Percentiles rank a stretch among this genome's conserved stretches.
These are phyloP conservation scores for Cercophora scortea DNA, from an alignment of 495 filamentous ascomycete species.

Conservation along the genomic window DNA sequence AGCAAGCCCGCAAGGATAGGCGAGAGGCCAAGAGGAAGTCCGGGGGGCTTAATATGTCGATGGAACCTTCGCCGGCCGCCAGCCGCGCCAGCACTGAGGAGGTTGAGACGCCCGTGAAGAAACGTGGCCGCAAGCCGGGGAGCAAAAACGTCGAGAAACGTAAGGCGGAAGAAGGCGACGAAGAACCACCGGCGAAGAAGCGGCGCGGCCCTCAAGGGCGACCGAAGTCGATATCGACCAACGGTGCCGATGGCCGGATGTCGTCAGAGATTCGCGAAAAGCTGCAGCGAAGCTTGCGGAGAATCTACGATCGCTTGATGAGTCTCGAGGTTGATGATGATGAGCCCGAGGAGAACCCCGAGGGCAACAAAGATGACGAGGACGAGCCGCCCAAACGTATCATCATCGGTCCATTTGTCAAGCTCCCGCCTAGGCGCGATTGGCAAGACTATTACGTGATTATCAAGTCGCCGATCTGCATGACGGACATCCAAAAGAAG, in stretches of 20 bases:
- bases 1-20: conserved; percentile 72
- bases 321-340: conserved; percentile 66
- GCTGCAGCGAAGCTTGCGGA: conserved; percentile 68
- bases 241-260: conserved; percentile 21
- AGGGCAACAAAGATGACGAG: conserved; percentile 23
- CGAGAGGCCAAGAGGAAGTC: conserved; percentile 62
- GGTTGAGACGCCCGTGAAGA: conserved; percentile 51
- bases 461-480: conserved; percentile 84
- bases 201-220: conserved; percentile 55
- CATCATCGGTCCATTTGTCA: conserved; percentile 91
- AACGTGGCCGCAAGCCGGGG: conserved; percentile 72
- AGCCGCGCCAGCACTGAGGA: conserved; percentile 75
- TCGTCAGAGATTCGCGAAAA: conserved; percentile 45
- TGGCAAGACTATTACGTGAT: conserved; percentile 93
- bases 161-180: conserved; percentile 77
- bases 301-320: conserved; percentile 70
- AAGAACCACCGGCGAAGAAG: conserved; percentile 74
- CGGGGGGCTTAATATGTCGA: conserved; percentile 32
- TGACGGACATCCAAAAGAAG: conserved; percentile 85
- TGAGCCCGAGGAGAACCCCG: conserved; percentile 23
- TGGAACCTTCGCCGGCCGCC: conserved; percentile 67
- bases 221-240: conserved; percentile 40
- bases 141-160: conserved; percentile 64
- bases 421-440: conserved; percentile 74
- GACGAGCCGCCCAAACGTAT: conserved; percentile 49